Evolutionary conservation across 352 stramenopile genomes (phyloP), one percentile per base, ranked within the genome.

Genomic region (Globisporangium radiosum): DNA sequence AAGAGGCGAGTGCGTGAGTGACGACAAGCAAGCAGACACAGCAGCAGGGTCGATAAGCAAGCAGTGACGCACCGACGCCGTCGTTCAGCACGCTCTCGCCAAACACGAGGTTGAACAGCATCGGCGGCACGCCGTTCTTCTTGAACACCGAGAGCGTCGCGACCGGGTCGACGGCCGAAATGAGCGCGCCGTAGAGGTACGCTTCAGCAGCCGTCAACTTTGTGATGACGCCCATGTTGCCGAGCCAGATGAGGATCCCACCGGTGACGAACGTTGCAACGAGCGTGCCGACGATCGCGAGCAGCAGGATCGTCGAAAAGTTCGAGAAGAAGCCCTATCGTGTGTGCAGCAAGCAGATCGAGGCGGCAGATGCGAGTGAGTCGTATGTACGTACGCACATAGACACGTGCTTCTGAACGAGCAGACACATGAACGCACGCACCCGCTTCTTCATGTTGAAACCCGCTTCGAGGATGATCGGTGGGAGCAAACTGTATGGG

Each of bases 1-100:
- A 33, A 33, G 25, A 33, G 25, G 25, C 25, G 25, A 59, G 17
- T 47, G 36, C 14, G 47, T n/a, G 47, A 39, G 17, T 11, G 15
- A 25, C 6, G 47, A 17, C n/a, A 13, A 53, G 0, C 52, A 15
- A 59, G 11, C 9, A 57, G 0, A 45, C 54, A 52, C 9, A 56
- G 10, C 52, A 51, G 74, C 68, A n/a, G 65, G 61, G 50, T 33
- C 25, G 1, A 33, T 33, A 33, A 33, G 25, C 25, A 33, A 33
- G 25, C 25, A 33, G 25, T 33, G 70, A 90, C 56, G 81, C 73
- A 74, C 80, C 85, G 38, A 98, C 88, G 54, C 90, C 92, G 63
- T 98, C 95, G 61, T 98, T 98, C 4, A 98, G 77, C 65, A 97
- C 91, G 56, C 82, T 96, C 71, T 98, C 95, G 43, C 95, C 95